Evolutionary conservation across 306 rosid species (phyloP).

Genomic region (Pterocarpus santalinus): DNA sequence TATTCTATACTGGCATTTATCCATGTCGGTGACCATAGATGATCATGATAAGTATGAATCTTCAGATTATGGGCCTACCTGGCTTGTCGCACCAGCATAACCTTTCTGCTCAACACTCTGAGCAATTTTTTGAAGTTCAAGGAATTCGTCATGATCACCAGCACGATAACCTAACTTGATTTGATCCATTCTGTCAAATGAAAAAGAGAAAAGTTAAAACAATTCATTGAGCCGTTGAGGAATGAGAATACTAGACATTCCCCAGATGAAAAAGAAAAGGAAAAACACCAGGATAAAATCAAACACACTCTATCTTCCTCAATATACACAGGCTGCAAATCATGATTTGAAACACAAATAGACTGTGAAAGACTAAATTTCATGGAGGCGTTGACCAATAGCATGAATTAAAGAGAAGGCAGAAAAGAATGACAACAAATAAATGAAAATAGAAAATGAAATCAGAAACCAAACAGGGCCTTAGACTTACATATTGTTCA

Average conservation of each 20-base stretch:
- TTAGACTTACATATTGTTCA: not conserved
- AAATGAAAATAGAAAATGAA: not conserved
- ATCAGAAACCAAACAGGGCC: not conserved
- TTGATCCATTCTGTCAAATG: not conserved
- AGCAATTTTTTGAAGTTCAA: not conserved
- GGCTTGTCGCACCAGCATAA: not conserved
- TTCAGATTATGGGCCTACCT: not conserved
- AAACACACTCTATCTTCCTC: not conserved
- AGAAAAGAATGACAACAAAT: not conserved
- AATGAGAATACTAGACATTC: not conserved
- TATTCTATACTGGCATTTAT: not conserved
- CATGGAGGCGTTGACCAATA: not conserved
- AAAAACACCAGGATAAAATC: too few relatives aligned
- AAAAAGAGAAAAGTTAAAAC: not conserved
- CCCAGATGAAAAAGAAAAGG: not conserved
- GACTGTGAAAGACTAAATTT: not conserved
- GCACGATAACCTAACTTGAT: not conserved
- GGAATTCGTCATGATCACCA: not conserved
- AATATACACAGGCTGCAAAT: not conserved
- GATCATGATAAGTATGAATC: not conserved
- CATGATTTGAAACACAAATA: too few relatives aligned
- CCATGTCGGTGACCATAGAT: not conserved
- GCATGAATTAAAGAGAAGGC: not conserved
- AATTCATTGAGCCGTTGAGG: not conserved
- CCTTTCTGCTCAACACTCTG: not conserved